Conservation (phyloP, 2,329 filamentous ascomycete genomes). For the Alternaria triticimaculans region DNA sequence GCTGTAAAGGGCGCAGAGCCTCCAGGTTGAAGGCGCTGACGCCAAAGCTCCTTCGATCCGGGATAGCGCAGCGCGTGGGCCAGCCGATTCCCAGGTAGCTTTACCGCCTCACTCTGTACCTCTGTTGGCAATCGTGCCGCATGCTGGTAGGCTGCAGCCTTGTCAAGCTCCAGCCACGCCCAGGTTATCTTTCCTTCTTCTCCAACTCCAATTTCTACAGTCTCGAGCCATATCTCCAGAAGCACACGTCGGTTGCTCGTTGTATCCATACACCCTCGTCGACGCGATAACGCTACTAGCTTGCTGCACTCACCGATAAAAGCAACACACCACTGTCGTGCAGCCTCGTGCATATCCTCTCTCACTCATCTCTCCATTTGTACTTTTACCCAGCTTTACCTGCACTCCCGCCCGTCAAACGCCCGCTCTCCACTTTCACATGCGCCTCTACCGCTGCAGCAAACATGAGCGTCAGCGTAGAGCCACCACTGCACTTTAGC, state of each 20-base stretch:
- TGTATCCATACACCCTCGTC: neutral
- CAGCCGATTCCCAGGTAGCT: slow-evolving; percentile 23
- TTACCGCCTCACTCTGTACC: slow-evolving; percentile 34
- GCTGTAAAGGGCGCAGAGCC: slow-evolving; percentile 17
- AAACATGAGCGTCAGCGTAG: slow-evolving; percentile 51
- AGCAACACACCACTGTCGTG: slow-evolving; percentile 10
- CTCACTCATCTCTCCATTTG: slow-evolving; percentile 1
- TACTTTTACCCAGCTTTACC: slow-evolving; percentile 6
- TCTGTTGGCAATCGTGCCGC: slow-evolving; percentile 17
- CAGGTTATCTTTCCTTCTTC: slow-evolving; percentile 12
- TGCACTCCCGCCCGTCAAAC: slow-evolving; percentile 1
- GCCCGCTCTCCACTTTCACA: slow-evolving; percentile 9
- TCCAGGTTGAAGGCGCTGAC: slow-evolving; percentile 13
- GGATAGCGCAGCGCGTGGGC: slow-evolving; percentile 24
- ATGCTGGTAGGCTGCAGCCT: slow-evolving; percentile 29
- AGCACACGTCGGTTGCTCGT: neutral
- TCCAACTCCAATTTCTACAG: neutral
- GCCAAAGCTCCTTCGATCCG: slow-evolving; percentile 6
- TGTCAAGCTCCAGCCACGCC: slow-evolving; percentile 33
- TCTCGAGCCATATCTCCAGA: neutral
- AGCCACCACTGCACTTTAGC: slow-evolving; percentile 48
- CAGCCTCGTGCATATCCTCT: slow-evolving; percentile 18
- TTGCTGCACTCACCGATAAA: slow-evolving; percentile 12
- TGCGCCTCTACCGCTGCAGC: slow-evolving; percentile 15
- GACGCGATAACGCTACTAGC: slow-evolving; percentile 4